Percentiles rank a stretch among this genome's conserved stretches.
phyloP scores from a whole-genome alignment of 768 basidiomycete species.

The Boletus subcaerulescens region DNA sequence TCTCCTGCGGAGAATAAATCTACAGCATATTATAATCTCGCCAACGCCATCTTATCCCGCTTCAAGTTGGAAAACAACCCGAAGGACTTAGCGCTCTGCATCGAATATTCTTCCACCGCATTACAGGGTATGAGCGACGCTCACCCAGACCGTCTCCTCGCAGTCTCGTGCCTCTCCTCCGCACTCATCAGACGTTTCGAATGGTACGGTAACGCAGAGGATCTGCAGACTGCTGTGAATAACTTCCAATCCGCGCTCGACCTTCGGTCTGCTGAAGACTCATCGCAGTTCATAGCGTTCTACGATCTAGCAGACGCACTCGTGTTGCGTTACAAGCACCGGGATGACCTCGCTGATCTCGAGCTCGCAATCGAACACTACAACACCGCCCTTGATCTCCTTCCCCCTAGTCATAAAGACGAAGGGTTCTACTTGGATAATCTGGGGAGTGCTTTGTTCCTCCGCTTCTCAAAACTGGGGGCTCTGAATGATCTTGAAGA shows the following conservation, averaged over 20 bases:
- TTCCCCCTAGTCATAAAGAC: conserved; percentile 14
- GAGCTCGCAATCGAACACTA: conserved; percentile 28
- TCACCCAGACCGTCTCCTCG: conserved; percentile 18
- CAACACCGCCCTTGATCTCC: conserved; percentile 16
- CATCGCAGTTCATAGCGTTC: conserved; percentile 12
- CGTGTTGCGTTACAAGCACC: conserved; percentile 25
- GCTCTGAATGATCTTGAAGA: conserved; percentile 19
- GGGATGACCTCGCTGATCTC: conserved; percentile 22
- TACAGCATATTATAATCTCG: conserved; percentile 27
- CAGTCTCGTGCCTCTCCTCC: conserved; percentile 22
- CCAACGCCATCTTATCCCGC: conserved; percentile 30
- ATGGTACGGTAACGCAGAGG: conserved; percentile 8
- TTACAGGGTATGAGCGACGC: conserved; percentile 9
- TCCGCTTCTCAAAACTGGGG: conserved; percentile 21
- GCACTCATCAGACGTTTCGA: conserved; percentile 26
- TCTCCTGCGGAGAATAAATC: conserved; percentile 16
- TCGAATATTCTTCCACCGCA: conserved; percentile 20
- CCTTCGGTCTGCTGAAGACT: conserved; percentile 12
- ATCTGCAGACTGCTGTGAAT: conserved; percentile 30
- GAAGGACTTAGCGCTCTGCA: conserved; percentile 24
- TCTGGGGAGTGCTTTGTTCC: conserved; percentile 25
- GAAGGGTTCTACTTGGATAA: conserved; percentile 14
- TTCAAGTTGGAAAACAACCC: conserved; percentile 20
- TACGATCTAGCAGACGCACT: conserved; percentile 30
- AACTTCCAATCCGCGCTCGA: conserved; percentile 21